A percentile compares a stretch with the other conserved stretches of the same genome.
Conservation (phyloP, 2,329 filamentous ascomycete species). For the Sporothrix pseudoabietina region DNA sequence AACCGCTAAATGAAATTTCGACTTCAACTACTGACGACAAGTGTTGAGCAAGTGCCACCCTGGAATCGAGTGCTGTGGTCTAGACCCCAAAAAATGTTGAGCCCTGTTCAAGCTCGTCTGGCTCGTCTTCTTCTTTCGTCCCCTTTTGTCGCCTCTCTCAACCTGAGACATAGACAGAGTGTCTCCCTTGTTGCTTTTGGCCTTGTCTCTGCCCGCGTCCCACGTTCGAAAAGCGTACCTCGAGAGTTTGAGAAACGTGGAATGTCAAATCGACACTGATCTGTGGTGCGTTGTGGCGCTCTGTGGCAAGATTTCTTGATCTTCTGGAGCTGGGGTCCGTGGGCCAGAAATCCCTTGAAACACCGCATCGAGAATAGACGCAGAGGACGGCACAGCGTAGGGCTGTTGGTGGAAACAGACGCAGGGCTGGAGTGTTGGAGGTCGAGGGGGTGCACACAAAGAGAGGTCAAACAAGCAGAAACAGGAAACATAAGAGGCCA, state of each 20-base stretch:
- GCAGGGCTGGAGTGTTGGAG: background rate
- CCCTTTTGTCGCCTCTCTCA: background rate
- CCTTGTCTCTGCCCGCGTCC: conserved; percentile 17
- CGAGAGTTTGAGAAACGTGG: background rate
- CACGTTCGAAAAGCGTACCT: background rate
- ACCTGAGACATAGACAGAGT: background rate
- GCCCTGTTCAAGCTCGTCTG: background rate
- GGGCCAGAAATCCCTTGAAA: conserved; percentile 12
- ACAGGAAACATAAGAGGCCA: background rate
- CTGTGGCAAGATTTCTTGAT: background rate
- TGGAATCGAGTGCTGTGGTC: background rate
- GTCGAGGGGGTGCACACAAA: background rate
- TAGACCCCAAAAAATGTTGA: background rate
- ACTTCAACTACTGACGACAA: background rate
- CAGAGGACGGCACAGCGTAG: background rate
- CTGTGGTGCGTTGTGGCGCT: background rate
- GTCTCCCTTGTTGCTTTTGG: conserved; percentile 19
- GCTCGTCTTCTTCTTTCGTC: background rate
- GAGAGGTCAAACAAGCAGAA: background rate
- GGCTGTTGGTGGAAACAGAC: conserved; percentile 9
- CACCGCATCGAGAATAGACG: conserved; percentile 13
- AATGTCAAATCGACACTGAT: background rate
- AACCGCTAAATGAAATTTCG: background rate
- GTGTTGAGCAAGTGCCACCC: background rate
- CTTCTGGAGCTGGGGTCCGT: background rate